Base-by-base conservation (phyloP, 148 eudicot species). In the Diospyros kaki region DNA sequence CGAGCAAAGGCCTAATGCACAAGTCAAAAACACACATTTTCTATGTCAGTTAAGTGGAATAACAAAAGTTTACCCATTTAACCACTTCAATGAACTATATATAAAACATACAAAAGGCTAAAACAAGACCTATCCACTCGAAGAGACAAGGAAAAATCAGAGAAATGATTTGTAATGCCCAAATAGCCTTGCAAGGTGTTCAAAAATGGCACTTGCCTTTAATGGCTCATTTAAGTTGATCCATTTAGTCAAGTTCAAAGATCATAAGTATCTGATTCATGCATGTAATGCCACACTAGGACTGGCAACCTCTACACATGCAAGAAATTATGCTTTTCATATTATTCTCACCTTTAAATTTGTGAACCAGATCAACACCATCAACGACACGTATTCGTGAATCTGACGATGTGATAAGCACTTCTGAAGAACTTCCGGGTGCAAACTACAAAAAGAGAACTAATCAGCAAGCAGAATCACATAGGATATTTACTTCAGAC, bases 371-470 rank as follows among this genome's bases (percentile, higher is more conserved):
- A 77, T 89, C 92, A 76, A 69, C 79, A 62, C 88, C 89, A 82
- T 92, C 92, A 70, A 88, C 81, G 76, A 92, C 89, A 53, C 97
- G 92, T 73, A 92, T 77, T 44, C 97, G 81, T 58, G 97, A 92
- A 84, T 92, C 97, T 74, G 92, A 94, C 64, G 97, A 92, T n/a
- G 97, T 92, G 62, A 92, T 80, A 66, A 92, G 86, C 80, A 92
- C 94, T 83, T 92, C 94, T 52, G 94, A 85, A 69, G 90, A 74
- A 81, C 92, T 92, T 73, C 92, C 90, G 63, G 97, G 94, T 45
- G 86, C 89, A 87, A 94, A 94, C 98, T 94, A 88, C 70, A 41
- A 28, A 78, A 64, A 10, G 58, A 68, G 85, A 60, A 73, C 64
- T 56, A 75, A 70, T 78, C 75, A 78, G 58, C 55, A 76, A 40